Evolutionary conservation across 1,284 basidiomycete species (phyloP).

Genomic region (Cryptococcus hybrid): DNA sequence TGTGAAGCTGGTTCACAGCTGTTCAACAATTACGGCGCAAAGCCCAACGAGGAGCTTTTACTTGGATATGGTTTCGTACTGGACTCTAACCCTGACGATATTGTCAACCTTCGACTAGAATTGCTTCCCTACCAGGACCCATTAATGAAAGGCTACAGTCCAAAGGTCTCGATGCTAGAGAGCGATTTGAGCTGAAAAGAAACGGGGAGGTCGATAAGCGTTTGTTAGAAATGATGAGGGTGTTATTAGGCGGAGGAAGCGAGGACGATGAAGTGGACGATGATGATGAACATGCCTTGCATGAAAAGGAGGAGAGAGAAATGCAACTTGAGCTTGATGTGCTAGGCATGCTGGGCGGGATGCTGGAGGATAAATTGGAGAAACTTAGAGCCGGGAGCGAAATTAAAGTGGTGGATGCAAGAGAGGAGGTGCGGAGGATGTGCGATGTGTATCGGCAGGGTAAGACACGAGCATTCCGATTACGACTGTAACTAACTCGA

Average conservation of each 20-base stretch:
- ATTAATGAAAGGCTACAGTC: conserved; percentile 18
- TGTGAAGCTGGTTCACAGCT: conserved; percentile 59
- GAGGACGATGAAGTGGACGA: conserved; percentile 47
- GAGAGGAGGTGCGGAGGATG: conserved; percentile 27
- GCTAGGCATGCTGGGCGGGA: conserved; percentile 59
- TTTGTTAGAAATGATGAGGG: conserved; percentile 59
- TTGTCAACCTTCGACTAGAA: conserved; percentile 71
- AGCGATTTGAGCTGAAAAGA: conserved; percentile 64
- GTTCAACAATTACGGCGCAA: conserved; percentile 68
- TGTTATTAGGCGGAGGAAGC: conserved; percentile 29
- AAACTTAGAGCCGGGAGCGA: conserved; percentile 48
- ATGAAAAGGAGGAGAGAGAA: conserved; percentile 56
- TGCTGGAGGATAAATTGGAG: conserved; percentile 60
- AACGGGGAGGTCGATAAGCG: conserved; percentile 58
- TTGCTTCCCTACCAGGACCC: conserved; percentile 2
- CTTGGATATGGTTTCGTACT: conserved; percentile 85
- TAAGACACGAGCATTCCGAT: conserved; percentile 6
- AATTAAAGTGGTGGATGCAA: conserved; percentile 7
- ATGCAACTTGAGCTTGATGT: conserved; percentile 60
- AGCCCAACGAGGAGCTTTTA: conserved; percentile 78
- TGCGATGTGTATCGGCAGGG: conserved; percentile 36
- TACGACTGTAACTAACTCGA: conserved; percentile 16
- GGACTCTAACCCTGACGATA: conserved; percentile 73
- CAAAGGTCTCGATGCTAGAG: conserved; percentile 30
- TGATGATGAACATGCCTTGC: conserved; percentile 45